Base-by-base conservation (phyloP, 176 grass and related monocot species). In the Aechmea fasciata region DNA sequence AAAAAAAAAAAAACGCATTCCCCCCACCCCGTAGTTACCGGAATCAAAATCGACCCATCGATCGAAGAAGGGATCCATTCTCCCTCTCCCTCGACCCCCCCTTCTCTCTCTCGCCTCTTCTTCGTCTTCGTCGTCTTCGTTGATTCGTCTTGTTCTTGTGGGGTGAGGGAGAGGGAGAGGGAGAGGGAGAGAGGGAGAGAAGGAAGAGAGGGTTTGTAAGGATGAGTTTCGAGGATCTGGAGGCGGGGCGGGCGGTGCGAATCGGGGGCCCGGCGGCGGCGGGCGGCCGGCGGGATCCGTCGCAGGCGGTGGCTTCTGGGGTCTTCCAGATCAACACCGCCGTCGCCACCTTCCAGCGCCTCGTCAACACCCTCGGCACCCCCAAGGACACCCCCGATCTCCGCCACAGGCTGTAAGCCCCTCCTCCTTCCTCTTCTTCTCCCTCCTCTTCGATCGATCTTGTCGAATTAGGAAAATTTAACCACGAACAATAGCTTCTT, bases 141-240 rank as follows among this genome's bases (percentile, higher is more conserved):
- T n/a, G n/a, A n/a, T 13, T 11, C 47, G 28, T 71, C 53, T 77
- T 63, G 49, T 57, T 13, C 48, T 55, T 57, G 33, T 64, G 66
- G 10, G 3, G 48, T 62, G 11, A 26, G 48, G 10, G 12, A 49
- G 17, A 41, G 1, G 28, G 17, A 54, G 19, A 23, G 22, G 22
- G 49, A 13, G 29, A 53, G 33, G 28, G 19, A 14, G 57, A 53
- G 23, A 55, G 48, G 71, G 63, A 15, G n/a, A n/a, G n/a, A 12
- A 0, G 2, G 57, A n/a, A 47, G 48, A n/a, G 22, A 3, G 61
- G 52, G 24, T 22, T 1, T 19, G 47, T 2, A 53, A 70, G 48
- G 85, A 96, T 91, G 91, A 85, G 87, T 74, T 96, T 96, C 66
- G 77, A 83, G 72, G 93, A 96, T 87, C 83, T 96, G 2, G 87